phyloP scores from a whole-genome alignment of 164 flowering plant species.

The Berberis vulgaris region DNA sequence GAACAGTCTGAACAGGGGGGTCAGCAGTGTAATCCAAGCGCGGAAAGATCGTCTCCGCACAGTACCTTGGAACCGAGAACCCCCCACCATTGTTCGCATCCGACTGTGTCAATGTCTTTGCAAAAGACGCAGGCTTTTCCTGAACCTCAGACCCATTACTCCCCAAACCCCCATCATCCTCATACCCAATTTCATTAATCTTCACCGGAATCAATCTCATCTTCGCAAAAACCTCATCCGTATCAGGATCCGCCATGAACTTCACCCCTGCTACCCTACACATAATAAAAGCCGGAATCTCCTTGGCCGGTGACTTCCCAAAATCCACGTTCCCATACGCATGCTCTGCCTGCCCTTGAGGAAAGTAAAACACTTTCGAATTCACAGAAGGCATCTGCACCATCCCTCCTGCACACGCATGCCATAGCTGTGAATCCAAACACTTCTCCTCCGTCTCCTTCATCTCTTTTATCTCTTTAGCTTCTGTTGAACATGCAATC shows the following conservation, averaged over 20 bases:
- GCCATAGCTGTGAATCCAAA: conserved; percentile 23
- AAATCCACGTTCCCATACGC: conserved; percentile 45
- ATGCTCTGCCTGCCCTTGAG: conserved; percentile 94
- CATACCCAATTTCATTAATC: conserved; percentile 11
- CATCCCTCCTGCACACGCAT: conserved; percentile 15
- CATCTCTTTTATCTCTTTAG: background rate
- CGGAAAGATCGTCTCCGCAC: conserved; percentile 96
- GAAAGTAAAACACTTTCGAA: conserved; percentile 75
- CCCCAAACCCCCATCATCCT: conserved; percentile 21
- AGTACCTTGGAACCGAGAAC: conserved; percentile 89
- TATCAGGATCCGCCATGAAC: conserved; percentile 4
- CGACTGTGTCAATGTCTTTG: conserved; percentile 39
- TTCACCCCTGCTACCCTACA: conserved; percentile 55
- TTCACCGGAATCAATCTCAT: conserved; percentile 44
- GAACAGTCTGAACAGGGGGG: too few species aligned
- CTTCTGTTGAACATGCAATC: conserved; percentile 42
- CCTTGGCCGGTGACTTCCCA: conserved; percentile 14
- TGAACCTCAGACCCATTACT: conserved; percentile 20
- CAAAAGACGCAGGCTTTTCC: conserved; percentile 74
- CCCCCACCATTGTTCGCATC: too few species aligned
- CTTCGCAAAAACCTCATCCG: conserved; percentile 20
- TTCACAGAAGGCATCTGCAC: conserved; percentile 76
- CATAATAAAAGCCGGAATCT: conserved; percentile 38
- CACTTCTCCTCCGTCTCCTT: conserved; percentile 45
- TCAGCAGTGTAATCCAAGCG: conserved; percentile 17